Evolutionary conservation across 331 rosid genomes (phyloP).

Genomic region (Spiraea crenata): DNA sequence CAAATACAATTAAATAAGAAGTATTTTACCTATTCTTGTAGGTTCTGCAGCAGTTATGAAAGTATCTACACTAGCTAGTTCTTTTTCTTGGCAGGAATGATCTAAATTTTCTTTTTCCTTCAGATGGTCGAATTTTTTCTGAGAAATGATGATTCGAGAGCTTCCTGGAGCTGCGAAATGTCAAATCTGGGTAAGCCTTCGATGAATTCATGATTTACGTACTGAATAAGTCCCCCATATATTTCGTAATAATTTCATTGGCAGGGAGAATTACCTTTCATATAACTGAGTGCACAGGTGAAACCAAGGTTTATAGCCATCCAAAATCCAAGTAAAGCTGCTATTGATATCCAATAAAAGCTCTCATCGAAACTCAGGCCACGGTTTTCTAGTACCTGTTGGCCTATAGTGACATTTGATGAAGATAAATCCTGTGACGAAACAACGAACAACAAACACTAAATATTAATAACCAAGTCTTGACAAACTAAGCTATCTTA

Average conservation of each 20-base stretch:
- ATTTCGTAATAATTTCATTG: background rate
- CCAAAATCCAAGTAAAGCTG: slow-evolving; percentile 55
- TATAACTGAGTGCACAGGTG: slow-evolving; percentile 38
- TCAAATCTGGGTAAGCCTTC: background rate
- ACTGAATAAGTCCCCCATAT: background rate
- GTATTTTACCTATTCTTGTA: background rate
- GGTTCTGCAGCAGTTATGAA: slow-evolving; percentile 3
- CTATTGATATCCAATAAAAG: slow-evolving; percentile 57
- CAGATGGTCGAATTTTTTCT: slow-evolving; percentile 10
- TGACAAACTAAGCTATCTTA: background rate
- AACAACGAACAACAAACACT: background rate
- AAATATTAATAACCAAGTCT: background rate
- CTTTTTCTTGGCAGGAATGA: background rate
- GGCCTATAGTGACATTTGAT: slow-evolving; percentile 29
- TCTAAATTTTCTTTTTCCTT: slow-evolving; percentile 14
- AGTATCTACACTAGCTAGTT: slow-evolving; percentile 7
- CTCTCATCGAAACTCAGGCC: slow-evolving; percentile 22
- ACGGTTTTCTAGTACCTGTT: slow-evolving; percentile 15
- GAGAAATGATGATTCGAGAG: slow-evolving; percentile 30
- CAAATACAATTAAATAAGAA: background rate
- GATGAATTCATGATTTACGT: no score
- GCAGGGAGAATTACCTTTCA: slow-evolving; percentile 28
- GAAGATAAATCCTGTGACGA: slow-evolving; percentile 25
- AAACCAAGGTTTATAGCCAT: slow-evolving; percentile 49
- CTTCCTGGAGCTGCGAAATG: slow-evolving; percentile 25